Percentiles rank a stretch among this genome's conserved stretches.
phyloP scores from a whole-genome alignment of 2,329 filamentous ascomycete species.

The Pseudogymnoascus sp. region DNA sequence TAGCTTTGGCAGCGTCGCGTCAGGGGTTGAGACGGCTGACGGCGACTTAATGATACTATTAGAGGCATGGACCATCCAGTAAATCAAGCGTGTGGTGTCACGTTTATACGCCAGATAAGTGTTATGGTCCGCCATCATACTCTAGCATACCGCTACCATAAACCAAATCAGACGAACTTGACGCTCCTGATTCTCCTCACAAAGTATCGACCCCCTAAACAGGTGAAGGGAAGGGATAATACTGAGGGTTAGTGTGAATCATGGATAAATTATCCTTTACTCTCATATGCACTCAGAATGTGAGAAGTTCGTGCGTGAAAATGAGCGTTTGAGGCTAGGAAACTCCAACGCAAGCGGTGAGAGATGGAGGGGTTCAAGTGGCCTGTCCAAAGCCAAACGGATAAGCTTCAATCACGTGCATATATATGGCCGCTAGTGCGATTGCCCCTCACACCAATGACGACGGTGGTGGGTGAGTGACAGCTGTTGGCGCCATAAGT shows the following conservation, averaged over 20 bases:
- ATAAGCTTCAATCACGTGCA: not conserved
- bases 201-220: not conserved
- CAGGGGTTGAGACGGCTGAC: conserved; percentile 10
- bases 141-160: not conserved
- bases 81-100: conserved; percentile 32
- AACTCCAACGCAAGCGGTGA: not conserved
- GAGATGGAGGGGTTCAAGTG: not conserved
- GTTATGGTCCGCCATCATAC: conserved; percentile 23
- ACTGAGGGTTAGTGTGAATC: not conserved
- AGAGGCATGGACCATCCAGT: conserved; percentile 35
- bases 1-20: conserved; percentile 11
- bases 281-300: not conserved
- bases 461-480: not conserved
- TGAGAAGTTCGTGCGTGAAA: not conserved
- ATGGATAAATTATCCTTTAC: not conserved
- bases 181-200: not conserved
- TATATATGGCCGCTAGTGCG: not conserved
- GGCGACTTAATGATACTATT: conserved; percentile 30
- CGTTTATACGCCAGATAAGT: conserved; percentile 34
- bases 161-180: not conserved
- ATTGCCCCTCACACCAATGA: conserved; percentile 4
- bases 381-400: not conserved
- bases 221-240: not conserved
- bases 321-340: not conserved
- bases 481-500: not conserved